These are phyloP conservation scores for Mortierella sp. DNA, from an alignment of 371 early-diverging fungal species.

Conservation along the genomic window DNA sequence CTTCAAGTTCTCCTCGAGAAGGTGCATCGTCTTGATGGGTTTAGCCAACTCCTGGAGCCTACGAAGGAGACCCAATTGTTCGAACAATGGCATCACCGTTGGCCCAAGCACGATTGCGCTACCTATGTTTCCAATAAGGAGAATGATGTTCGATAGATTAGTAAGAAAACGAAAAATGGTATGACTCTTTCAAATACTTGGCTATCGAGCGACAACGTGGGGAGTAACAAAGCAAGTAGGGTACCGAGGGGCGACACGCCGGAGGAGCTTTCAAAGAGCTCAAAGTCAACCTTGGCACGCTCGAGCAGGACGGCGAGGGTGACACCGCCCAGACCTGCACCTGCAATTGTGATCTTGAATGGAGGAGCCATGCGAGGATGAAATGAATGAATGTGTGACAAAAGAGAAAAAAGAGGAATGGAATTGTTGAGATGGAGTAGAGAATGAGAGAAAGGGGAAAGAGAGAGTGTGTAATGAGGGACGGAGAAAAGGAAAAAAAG, in stretches of 20 bases:
- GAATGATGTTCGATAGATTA: neutral
- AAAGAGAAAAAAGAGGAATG: neutral
- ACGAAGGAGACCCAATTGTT: conserved; percentile 27
- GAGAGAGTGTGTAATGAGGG: no score
- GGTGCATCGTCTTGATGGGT: conserved; percentile 26
- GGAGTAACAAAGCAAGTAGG: neutral
- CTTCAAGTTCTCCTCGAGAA: conserved; percentile 24
- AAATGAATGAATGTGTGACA: neutral
- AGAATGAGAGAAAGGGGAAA: neutral
- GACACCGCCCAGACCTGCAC: conserved; percentile 16
- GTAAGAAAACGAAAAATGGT: neutral
- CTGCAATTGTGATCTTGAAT: conserved; percentile 15
- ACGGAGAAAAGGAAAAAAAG: neutral
- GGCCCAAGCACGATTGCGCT: conserved; percentile 29
- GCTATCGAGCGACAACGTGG: no score
- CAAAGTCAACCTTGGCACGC: conserved; percentile 7
- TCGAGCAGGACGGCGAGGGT: conserved; percentile 18
- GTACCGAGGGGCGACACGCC: conserved; percentile 1
- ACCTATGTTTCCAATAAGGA: conserved; percentile 1
- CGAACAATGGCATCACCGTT: conserved; percentile 32
- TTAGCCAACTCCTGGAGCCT: conserved; percentile 19
- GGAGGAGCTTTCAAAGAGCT: conserved; percentile 10
- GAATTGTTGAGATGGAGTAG: neutral
- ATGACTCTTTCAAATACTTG: neutral
- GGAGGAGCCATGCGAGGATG: neutral